These are phyloP conservation scores for Typha latifolia DNA, from an alignment of 176 grass and related monocot genomes.

Conservation along the genomic window DNA sequence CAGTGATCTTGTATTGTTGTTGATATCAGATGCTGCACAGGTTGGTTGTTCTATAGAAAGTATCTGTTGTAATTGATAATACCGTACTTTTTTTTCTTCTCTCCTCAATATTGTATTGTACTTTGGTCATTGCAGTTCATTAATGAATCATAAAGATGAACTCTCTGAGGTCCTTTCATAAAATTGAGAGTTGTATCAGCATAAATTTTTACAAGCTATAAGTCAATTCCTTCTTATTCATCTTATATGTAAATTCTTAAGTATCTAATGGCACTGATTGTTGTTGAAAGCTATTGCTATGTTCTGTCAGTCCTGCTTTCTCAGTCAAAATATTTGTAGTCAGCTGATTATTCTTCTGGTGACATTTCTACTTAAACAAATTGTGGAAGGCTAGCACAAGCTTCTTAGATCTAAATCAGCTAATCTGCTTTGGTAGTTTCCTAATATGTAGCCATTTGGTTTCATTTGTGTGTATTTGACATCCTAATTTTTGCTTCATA, in stretches of 20 bases:
- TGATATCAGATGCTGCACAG: slow-evolving; percentile 29
- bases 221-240: too few relatives aligned
- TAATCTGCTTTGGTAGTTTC: neutral
- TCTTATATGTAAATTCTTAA: too few relatives aligned
- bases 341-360: too few relatives aligned
- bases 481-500: neutral
- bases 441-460: neutral
- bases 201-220: too few relatives aligned
- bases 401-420: neutral
- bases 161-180: too few relatives aligned
- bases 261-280: too few relatives aligned
- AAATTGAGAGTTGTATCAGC: too few relatives aligned
- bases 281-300: too few relatives aligned
- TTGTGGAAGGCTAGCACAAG: neutral
- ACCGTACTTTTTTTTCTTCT: neutral
- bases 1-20: slow-evolving; percentile 10
- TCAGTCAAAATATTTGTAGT: too few relatives aligned
- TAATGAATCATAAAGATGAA: neutral
- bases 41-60: neutral
- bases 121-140: neutral
- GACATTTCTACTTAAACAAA: too few relatives aligned
- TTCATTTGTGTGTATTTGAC: neutral
- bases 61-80: neutral
- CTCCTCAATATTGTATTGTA: neutral
- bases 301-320: too few relatives aligned